Base-by-base conservation (phyloP, 2,329 filamentous ascomycete genomes). In the Zymoseptoria passerinii region DNA sequence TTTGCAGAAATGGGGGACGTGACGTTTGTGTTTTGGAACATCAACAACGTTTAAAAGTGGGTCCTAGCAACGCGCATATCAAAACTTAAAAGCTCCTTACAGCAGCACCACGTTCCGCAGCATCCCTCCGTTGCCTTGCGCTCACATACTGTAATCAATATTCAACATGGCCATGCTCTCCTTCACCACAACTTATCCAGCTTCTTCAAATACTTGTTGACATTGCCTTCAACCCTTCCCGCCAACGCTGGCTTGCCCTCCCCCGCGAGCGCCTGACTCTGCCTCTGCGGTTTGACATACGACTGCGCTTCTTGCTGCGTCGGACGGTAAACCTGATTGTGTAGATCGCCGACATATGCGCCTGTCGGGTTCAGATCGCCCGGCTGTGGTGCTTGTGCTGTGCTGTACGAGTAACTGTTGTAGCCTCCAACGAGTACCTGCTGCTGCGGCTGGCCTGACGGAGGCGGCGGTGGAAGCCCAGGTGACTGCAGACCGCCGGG, bases 271-370 rank as follows among this genome's bases (percentile, higher is more conserved):
- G 55, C 57, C 28, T 51, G 29, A 8, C 48, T 40, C 28, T 27
- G 20, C 10, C 54, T 52, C 19, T 28, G 20, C 2, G 51, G 40
- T 19, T 53, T 57, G 19, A 20, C 19, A 52, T 77, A 75, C n/a
- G 61, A 57, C 29, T 64, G 63, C 44, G 75, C 72, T 71, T 89
- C 87, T 4, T 75, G 74, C 70, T 88, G 84, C 4, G 83, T 86
- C 1, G 88, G 88, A 56, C 83, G 74, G 68, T 90, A 91, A 18
- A 84, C 73, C 71, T 90, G 87, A 67, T 84, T 80, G 66, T 91
- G 88, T 49, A 90, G 74, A 7, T 73, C 71, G 19, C 66, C 69
- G 3, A 56, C 61, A 59, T 86, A 88, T 3, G 69, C 68, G 6
- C 75, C 72, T 18, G 65, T 59, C 18, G 63, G 56, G n/a, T 65